These are phyloP conservation scores for Thalia dealbata DNA, from an alignment of 176 grass and related monocot species.

Conservation along the genomic window DNA sequence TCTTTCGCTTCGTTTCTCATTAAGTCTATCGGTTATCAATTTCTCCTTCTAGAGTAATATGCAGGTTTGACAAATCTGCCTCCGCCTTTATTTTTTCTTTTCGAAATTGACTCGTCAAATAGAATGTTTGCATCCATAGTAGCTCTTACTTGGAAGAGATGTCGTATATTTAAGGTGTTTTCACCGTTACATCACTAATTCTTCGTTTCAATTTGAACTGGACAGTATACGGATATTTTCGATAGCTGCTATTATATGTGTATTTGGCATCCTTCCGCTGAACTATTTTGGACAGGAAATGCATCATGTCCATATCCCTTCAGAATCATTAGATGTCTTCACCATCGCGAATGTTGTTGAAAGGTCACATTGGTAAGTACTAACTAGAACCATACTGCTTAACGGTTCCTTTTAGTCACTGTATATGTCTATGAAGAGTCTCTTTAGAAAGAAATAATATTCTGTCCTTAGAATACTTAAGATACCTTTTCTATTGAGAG, in stretches of 20 bases:
- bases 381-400: background rate
- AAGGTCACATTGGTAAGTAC: constrained; percentile 58
- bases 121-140: background rate
- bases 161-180: background rate
- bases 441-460: no score
- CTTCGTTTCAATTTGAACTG: background rate
- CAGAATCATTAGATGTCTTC: constrained; percentile 71
- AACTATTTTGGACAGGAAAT: constrained; percentile 97
- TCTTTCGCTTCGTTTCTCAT: constrained; percentile 14
- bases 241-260: constrained; percentile 60
- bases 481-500: background rate
- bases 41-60: background rate
- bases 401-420: no score
- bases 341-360: constrained; percentile 63
- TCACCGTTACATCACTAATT: background rate
- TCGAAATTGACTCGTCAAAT: background rate
- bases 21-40: no score
- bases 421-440: no score
- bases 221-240: constrained; percentile 89
- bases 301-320: constrained; percentile 39
- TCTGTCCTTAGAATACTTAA: background rate
- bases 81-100: background rate
- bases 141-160: background rate
- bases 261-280: constrained; percentile 74
- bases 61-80: background rate